phyloP scores from a whole-genome alignment of 768 basidiomycete species.

The Rhizopogon salebrosus region DNA sequence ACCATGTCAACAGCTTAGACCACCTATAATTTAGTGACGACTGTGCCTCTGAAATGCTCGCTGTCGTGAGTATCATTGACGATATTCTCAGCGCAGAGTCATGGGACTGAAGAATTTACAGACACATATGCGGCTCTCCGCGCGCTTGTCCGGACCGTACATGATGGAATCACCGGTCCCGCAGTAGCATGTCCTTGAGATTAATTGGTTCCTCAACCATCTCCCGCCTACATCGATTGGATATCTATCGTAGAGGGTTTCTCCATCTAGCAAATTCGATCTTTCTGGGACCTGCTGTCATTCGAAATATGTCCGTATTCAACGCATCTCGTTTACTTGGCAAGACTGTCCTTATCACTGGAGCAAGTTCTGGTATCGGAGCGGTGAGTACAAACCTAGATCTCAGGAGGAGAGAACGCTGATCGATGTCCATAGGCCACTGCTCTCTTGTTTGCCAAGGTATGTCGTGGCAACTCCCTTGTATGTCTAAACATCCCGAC shows the following conservation, averaged over 20 bases:
- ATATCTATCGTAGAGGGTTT: neutral
- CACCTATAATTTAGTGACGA: constrained; percentile 26
- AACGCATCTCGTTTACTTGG: constrained; percentile 74
- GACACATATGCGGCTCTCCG: constrained; percentile 6
- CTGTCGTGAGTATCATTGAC: neutral
- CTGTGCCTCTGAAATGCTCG: constrained; percentile 6
- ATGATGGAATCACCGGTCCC: constrained; percentile 1
- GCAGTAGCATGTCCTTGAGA: neutral
- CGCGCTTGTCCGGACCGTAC: neutral
- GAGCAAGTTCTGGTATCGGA: constrained; percentile 87
- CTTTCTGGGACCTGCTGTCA: neutral
- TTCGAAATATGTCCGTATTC: constrained; percentile 66
- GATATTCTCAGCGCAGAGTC: constrained; percentile 1
- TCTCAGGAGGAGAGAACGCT: neutral
- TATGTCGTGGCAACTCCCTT: constrained; percentile 19
- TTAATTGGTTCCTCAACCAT: constrained; percentile 1
- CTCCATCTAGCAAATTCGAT: neutral
- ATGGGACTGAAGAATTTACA: constrained; percentile 3
- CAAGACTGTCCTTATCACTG: constrained; percentile 85
- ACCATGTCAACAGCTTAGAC: constrained; percentile 49
- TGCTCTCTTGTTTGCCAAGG: constrained; percentile 86
- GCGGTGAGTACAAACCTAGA: constrained; percentile 49
- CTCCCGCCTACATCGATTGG: neutral
- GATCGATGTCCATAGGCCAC: constrained; percentile 52
- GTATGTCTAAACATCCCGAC: neutral